A percentile compares a stretch with the other conserved stretches of the same genome.
phyloP scores from a whole-genome alignment of 1,284 basidiomycete species.

The Ceratobasidium sp. region DNA sequence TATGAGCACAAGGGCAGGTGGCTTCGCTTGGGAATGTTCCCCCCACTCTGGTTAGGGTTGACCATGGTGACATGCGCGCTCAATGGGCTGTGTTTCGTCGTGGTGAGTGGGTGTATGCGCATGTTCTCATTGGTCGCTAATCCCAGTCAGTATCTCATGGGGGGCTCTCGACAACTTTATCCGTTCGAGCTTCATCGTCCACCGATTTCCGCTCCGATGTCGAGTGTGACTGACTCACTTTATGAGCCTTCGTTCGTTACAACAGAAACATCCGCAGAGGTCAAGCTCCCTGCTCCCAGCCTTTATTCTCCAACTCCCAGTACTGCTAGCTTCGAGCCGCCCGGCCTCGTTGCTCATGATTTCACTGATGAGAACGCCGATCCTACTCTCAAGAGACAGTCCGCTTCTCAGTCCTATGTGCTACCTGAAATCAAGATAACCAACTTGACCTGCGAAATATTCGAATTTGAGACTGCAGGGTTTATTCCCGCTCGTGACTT shows the following conservation, averaged over 20 bases:
- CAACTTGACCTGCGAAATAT: background rate
- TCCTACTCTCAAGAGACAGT: background rate
- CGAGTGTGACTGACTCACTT: background rate
- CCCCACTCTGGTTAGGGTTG: slow-evolving; percentile 34
- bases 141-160: slow-evolving; percentile 29
- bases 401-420: background rate
- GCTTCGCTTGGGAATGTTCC: slow-evolving; percentile 33
- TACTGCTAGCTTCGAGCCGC: background rate
- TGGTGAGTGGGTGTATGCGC: slow-evolving; percentile 2
- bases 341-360: background rate
- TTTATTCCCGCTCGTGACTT: slow-evolving; percentile 34
- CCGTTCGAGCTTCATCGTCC: slow-evolving; percentile 38
- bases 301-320: background rate
- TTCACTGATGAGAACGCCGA: background rate
- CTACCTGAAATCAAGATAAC: background rate
- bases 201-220: slow-evolving; percentile 14
- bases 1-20: background rate
- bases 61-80: slow-evolving; percentile 10
- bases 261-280: background rate
- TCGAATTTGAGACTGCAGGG: slow-evolving; percentile 36
- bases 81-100: slow-evolving; percentile 1
- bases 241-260: slow-evolving; percentile 8
- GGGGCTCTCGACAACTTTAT: slow-evolving; percentile 35
- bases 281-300: background rate
- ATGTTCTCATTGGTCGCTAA: background rate